Base-by-base conservation (phyloP, 1,284 basidiomycete genomes). In the Heterobasidion parviporum region DNA sequence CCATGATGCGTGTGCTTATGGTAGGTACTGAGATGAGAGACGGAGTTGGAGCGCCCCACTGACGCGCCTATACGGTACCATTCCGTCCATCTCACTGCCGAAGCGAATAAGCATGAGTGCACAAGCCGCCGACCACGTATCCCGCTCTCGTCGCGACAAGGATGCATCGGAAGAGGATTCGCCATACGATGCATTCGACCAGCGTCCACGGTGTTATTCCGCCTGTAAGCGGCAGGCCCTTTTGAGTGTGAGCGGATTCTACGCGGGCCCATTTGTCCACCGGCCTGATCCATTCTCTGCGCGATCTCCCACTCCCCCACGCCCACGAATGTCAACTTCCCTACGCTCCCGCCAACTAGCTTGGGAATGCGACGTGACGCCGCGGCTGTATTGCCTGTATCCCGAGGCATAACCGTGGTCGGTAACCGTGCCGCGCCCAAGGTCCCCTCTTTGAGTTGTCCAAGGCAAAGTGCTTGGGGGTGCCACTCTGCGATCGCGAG, bases 211-310 rank as follows among this genome's bases (percentile, higher is more conserved):
- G 26, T 26, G 26, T 26, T 26, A 26, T 26, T 26, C 26, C 26
- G 26, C 26, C 26, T 26, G 26, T 26, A 26, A 26, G 26, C 4
- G 10, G 38, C n/a, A n/a, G 35, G 6, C 49, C 53, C 32, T 45
- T 50, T 57, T 55, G 34, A 53, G 45, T 32, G 53, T 48, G 36
- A 44, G 55, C 55, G 54, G 55, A 51, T 41, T 41, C 47, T 60
- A 41, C 45, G 55, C 50, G 55, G 59, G 57, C 18, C 49, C 58
- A 20, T 34, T 36, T 12, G 44, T 50, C 20, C 58, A 45, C 55
- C 52, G 43, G 34, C 50, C 18, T 20, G 45, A 44, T 26, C 32
- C 26, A 50, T 45, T 45, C 41, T 43, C 50, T 20, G 36, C 18
- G 46, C 35, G 41, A 34, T 45, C 43, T 54, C 45, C 55, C 12